These are phyloP conservation scores for Gentiana straminea DNA, from an alignment of 257 asterid species.

Conservation along the genomic window DNA sequence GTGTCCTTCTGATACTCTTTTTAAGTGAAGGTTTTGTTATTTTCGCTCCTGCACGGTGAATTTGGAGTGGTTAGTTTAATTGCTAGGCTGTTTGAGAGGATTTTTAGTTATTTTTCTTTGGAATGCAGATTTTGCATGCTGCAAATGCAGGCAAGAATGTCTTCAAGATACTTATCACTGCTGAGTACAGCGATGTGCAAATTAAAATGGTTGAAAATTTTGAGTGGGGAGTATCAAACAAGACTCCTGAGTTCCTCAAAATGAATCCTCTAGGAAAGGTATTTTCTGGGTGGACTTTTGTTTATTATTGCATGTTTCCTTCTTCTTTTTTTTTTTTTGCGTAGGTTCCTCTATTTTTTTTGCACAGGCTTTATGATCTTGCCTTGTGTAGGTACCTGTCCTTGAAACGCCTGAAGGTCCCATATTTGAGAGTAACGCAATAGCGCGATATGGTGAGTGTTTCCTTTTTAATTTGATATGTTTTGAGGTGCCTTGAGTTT, in stretches of 20 bases:
- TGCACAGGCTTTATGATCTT: background rate
- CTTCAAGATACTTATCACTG: constrained; percentile 48
- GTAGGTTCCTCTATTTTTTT: too few species aligned
- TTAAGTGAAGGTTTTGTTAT: too few species aligned
- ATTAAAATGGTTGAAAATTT: constrained; percentile 44
- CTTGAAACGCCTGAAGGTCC: constrained; percentile 91
- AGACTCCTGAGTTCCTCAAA: constrained; percentile 72
- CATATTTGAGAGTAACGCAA: constrained; percentile 89
- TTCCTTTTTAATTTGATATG: background rate
- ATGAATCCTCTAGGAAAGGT: constrained; percentile 97
- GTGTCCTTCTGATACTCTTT: too few species aligned
- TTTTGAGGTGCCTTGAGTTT: background rate
- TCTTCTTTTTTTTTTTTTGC: too few species aligned
- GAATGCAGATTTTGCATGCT: constrained; percentile 47
- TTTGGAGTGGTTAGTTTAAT: too few species aligned
- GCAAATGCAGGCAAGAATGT: constrained; percentile 38
- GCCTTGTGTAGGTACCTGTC: constrained; percentile 55
- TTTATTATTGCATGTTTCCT: too few species aligned
- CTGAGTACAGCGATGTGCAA: constrained; percentile 46
- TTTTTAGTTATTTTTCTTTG: too few species aligned
- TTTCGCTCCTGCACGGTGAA: too few species aligned
- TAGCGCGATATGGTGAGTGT: constrained; percentile 74
- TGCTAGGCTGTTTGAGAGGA: too few species aligned
- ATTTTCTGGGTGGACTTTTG: background rate
- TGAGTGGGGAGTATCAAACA: constrained; percentile 63